A percentile compares a stretch with the other conserved stretches of the same genome.
phyloP scores from a whole-genome alignment of 2,329 filamentous ascomycete species.

The Volutella citrinella region DNA sequence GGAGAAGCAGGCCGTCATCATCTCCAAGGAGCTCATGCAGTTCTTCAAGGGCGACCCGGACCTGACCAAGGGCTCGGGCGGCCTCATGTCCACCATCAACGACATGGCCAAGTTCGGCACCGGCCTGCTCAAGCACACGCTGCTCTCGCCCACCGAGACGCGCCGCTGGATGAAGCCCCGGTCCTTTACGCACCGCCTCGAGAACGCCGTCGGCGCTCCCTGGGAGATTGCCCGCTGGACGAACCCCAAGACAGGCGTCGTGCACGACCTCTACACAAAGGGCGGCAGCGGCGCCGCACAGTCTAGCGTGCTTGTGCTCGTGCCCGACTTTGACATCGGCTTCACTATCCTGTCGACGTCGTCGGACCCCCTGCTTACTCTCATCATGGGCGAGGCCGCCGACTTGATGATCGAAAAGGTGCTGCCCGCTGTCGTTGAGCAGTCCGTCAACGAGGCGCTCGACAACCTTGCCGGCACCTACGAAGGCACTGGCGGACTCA shows the following conservation, averaged over 20 bases:
- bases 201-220: slow-evolving; percentile 34
- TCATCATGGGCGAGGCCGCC: too few species aligned
- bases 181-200: slow-evolving; percentile 35
- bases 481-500: slow-evolving; percentile 4
- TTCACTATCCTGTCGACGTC: slow-evolving; percentile 31
- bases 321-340: slow-evolving; percentile 42
- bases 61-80: slow-evolving; percentile 9
- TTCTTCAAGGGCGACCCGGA: not conserved
- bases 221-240: slow-evolving; percentile 40
- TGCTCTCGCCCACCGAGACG: slow-evolving; percentile 32
- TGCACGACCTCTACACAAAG: slow-evolving; percentile 26
- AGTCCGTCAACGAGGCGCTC: slow-evolving; percentile 10
- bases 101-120: slow-evolving; percentile 17
- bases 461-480: slow-evolving; percentile 12
- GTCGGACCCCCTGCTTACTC: too few species aligned
- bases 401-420: slow-evolving; percentile 6
- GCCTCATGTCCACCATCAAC: slow-evolving; percentile 9
- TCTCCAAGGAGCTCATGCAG: not conserved
- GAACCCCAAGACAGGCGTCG: slow-evolving; percentile 37
- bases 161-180: slow-evolving; percentile 40
- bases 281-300: slow-evolving; percentile 21
- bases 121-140: slow-evolving; percentile 19
- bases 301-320: slow-evolving; percentile 33
- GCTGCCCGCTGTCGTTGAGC: slow-evolving; percentile 7
- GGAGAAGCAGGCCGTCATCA: slow-evolving; percentile 2